phyloP scores from a whole-genome alignment of 1,139 yeast species.

The Sugiyamaella xylanicola region DNA sequence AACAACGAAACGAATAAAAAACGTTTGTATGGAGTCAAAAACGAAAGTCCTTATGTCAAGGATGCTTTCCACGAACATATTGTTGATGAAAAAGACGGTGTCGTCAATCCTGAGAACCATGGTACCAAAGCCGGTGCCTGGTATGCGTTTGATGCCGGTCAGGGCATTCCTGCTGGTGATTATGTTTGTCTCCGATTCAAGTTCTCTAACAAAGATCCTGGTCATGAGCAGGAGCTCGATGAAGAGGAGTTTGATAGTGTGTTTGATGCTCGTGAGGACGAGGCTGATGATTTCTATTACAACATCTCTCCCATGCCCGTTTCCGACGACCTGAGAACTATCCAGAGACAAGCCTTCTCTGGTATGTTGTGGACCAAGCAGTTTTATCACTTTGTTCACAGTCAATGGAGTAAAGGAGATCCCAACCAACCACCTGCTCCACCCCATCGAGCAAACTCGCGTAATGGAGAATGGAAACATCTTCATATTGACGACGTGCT shows the following conservation, averaged over 20 bases:
- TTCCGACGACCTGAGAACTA: conserved; percentile 75
- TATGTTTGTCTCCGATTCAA: conserved; percentile 86
- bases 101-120: conserved; percentile 64
- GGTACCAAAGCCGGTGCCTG: conserved; percentile 86
- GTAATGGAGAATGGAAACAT: conserved; percentile 90
- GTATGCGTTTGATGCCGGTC: conserved; percentile 73
- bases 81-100: conserved; percentile 59
- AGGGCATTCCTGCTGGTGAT: conserved; percentile 85
- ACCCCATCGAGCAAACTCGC: conserved; percentile 74
- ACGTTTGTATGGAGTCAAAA: conserved; percentile 65
- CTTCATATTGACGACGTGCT: conserved; percentile 85
- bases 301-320: conserved; percentile 84
- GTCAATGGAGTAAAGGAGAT: conserved; percentile 89
- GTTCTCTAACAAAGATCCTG: conserved; percentile 52
- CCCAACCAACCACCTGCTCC: conserved; percentile 78
- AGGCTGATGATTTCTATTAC: conserved; percentile 95
- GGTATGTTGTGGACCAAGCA: conserved; percentile 96
- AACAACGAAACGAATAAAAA: conserved; percentile 84
- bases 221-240: conserved; percentile 51
- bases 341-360: conserved; percentile 94
- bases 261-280: conserved; percentile 77
- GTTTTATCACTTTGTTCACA: conserved; percentile 84
- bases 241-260: conserved; percentile 75
- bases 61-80: conserved; percentile 91
- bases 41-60: conserved; percentile 60